phyloP scores from a whole-genome alignment of 306 rosid genomes.

The Glycine soja region DNA sequence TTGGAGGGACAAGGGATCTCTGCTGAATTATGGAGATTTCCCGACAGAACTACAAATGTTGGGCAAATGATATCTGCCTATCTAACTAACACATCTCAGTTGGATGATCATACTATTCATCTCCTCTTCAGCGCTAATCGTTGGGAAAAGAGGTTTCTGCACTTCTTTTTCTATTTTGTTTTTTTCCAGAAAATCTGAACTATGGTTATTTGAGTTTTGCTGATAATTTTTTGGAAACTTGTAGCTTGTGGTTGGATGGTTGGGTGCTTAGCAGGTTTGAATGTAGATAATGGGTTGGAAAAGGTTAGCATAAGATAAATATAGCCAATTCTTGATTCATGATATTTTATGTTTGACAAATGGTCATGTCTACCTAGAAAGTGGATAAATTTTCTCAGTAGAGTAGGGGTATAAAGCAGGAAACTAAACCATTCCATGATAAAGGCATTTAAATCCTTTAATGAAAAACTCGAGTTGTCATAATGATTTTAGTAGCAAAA shows the following conservation, averaged over 20 bases:
- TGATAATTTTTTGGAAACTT: not conserved
- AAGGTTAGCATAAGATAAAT: slow-evolving; percentile 10
- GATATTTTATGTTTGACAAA: not conserved
- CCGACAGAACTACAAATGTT: slow-evolving; percentile 81
- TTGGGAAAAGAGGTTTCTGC: slow-evolving; percentile 89
- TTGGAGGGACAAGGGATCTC: slow-evolving; percentile 74
- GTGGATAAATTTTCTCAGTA: not conserved
- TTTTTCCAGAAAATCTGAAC: not conserved
- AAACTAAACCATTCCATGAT: not conserved
- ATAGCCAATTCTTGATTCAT: slow-evolving; percentile 19
- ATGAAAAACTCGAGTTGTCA: slow-evolving; percentile 1
- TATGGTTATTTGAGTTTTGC: slow-evolving; percentile 9
- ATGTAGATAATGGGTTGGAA: slow-evolving; percentile 28
- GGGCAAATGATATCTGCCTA: slow-evolving; percentile 94
- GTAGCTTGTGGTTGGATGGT: not conserved
- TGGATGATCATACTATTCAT: slow-evolving; percentile 86
- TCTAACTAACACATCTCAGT: slow-evolving; percentile 80
- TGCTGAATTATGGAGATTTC: slow-evolving; percentile 86
- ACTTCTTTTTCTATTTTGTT: not conserved
- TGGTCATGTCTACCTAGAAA: slow-evolving; percentile 15
- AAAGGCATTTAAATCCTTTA: slow-evolving; percentile 2
- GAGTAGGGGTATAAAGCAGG: slow-evolving; percentile 12
- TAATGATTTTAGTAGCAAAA: slow-evolving; percentile 26
- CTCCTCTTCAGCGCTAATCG: slow-evolving; percentile 97
- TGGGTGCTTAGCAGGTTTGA: slow-evolving; percentile 8